Evolutionary conservation across 1,139 yeast species (phyloP).

Genomic region (Casaregolazyma lundiana): DNA sequence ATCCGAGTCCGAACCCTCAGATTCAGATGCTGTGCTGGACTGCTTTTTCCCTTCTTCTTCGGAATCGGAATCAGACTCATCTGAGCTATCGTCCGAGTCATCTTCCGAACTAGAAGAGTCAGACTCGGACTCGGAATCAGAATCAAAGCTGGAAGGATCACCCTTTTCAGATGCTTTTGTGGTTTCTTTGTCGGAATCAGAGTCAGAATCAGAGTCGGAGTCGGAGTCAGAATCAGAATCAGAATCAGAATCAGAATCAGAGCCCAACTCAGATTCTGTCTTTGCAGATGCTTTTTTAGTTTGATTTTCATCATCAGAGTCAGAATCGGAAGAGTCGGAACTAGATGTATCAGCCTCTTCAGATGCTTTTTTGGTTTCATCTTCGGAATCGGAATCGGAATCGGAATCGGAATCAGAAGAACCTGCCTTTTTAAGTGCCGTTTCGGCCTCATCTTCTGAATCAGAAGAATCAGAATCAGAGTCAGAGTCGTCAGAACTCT

Average conservation of each 20-base stretch:
- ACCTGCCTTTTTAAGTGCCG: too few relatives aligned
- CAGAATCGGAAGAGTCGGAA: slow-evolving; percentile 29
- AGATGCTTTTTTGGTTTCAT: slow-evolving; percentile 22
- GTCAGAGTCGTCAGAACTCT: slow-evolving; percentile 20
- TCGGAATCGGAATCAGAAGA: slow-evolving; percentile 35
- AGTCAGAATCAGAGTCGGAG: slow-evolving; percentile 25
- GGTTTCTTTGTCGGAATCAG: slow-evolving; percentile 15
- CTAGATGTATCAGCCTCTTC: slow-evolving; percentile 28
- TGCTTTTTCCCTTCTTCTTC: slow-evolving; percentile 11
- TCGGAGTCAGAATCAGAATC: slow-evolving; percentile 16
- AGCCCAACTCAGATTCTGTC: slow-evolving; percentile 33
- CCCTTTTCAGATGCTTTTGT: slow-evolving; percentile 29
- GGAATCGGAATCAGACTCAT: slow-evolving; percentile 24
- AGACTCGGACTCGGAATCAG: slow-evolving; percentile 2
- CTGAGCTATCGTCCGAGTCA: slow-evolving; percentile 20
- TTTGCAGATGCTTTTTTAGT: slow-evolving; percentile 24
- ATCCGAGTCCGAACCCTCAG: slow-evolving; percentile 19
- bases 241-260: slow-evolving; percentile 29
- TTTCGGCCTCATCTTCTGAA: slow-evolving; percentile 32
- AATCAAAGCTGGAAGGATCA: slow-evolving; percentile 25
- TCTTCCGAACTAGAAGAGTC: slow-evolving; percentile 18
- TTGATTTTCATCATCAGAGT: slow-evolving; percentile 20
- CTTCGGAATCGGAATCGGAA: slow-evolving; percentile 32
- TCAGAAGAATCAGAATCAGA: slow-evolving; percentile 32
- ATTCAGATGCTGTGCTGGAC: background rate